Conservation (phyloP, 108 stramenopile species). For the Cyclotella kingstonii region DNA sequence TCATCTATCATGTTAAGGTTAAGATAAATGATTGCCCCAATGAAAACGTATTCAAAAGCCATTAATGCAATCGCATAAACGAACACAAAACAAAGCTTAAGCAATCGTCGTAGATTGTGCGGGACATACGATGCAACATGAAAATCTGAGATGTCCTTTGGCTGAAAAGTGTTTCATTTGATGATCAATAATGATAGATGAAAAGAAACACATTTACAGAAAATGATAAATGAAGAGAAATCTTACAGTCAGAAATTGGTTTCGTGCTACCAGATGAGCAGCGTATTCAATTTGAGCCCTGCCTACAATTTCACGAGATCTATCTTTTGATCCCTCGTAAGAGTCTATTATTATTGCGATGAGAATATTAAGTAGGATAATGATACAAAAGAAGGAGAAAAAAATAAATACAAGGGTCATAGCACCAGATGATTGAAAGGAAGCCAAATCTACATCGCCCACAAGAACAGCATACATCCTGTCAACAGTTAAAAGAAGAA, state of each 20-base stretch:
- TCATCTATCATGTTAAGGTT: constrained; percentile 5
- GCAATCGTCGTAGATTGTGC: constrained; percentile 4
- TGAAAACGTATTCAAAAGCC: constrained; percentile 26
- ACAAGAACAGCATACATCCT: constrained; percentile 42
- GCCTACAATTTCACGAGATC: constrained; percentile 24
- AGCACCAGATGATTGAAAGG: constrained; percentile 14
- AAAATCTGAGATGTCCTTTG: constrained; percentile 33
- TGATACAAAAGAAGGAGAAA: constrained; percentile 45
- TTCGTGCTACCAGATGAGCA: constrained; percentile 35
- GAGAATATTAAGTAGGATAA: constrained; percentile 42
- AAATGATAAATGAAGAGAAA: background rate
- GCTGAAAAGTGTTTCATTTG: background rate
- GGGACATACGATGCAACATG: constrained; percentile 34
- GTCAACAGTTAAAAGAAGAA: background rate
- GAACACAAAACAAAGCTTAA: constrained; percentile 2
- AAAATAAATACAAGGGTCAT: constrained; percentile 28
- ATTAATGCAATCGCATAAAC: constrained; percentile 15
- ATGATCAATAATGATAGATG: background rate
- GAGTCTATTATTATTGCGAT: constrained; percentile 47
- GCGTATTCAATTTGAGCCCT: constrained; percentile 44
- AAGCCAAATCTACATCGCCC: constrained; percentile 30
- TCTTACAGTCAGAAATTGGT: constrained; percentile 34
- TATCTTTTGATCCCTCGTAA: constrained; percentile 29
- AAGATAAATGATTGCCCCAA: constrained; percentile 21
- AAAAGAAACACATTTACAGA: background rate